Evolutionary conservation across 805 yeast species (phyloP).

Genomic region (Priceomyces haplophilus): DNA sequence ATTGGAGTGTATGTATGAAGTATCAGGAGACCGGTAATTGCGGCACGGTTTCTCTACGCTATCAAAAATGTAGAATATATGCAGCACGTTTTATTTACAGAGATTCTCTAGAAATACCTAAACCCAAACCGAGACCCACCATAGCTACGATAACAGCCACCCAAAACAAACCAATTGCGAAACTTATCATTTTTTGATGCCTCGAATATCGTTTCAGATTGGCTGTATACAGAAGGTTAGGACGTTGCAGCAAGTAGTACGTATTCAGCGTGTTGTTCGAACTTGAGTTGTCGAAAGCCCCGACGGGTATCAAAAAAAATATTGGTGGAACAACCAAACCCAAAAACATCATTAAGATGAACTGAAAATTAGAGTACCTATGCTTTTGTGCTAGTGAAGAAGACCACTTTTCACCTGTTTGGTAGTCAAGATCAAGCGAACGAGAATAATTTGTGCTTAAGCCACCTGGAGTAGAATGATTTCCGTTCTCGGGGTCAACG

Average conservation of each 20-base stretch:
- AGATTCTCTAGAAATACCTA: conserved; percentile 17
- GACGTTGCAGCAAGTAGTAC: conserved; percentile 11
- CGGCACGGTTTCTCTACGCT: no score
- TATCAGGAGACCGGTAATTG: no score
- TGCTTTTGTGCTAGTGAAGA: background rate
- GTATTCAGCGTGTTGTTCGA: conserved; percentile 4
- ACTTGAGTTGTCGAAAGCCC: conserved; percentile 32
- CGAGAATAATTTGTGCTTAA: background rate
- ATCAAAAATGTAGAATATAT: no score
- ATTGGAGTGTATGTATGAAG: background rate
- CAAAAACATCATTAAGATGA: conserved; percentile 25
- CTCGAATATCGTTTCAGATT: conserved; percentile 13
- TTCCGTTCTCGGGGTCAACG: conserved; percentile 8
- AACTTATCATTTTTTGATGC: conserved; percentile 30
- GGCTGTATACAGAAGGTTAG: conserved; percentile 4
- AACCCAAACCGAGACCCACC: conserved; percentile 40
- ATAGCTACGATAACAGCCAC: conserved; percentile 29
- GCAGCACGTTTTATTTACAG: background rate
- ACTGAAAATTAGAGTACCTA: conserved; percentile 7
- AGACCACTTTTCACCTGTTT: background rate
- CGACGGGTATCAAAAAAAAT: conserved; percentile 33
- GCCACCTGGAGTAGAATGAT: conserved; percentile 3
- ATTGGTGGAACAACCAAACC: conserved; percentile 38
- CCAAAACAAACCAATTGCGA: conserved; percentile 34
- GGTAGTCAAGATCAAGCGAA: background rate